Evolutionary conservation across 768 basidiomycete genomes (phyloP), one percentile per base, ranked within the genome.

Genomic region (Glaciozyma martinii): DNA sequence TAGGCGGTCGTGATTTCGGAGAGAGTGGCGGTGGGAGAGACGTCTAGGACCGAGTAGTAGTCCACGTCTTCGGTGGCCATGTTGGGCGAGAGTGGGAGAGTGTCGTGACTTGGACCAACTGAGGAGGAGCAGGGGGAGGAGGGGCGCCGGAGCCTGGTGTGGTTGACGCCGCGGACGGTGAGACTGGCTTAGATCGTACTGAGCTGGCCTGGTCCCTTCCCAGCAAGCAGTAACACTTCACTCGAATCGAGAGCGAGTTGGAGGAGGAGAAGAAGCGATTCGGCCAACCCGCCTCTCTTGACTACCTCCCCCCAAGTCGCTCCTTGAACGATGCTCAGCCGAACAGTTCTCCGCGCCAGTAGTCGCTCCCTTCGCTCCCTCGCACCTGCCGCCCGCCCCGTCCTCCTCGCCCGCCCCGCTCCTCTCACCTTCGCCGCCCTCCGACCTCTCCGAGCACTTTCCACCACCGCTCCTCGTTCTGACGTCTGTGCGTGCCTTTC

Each of bases 321-420:
- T 21, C 46, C n/a, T 19, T 43, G 10, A 9, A 47, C 8, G 10
- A 47, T 47, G 29, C 52, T 53, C 52, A 25, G 21, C 52, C n/a
- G 52, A n/a, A n/a, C 33, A 18, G 30, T 32, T 21, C n/a, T 15
- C 19, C 32, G 30, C 54, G 32, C 54, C 33, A 21, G 18, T 71
- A 89, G 89, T 85, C 64, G 89, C 93, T 75, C 79, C 16, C 4
- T 29, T 16, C 52, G 52, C 23, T 2, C n/a, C 52, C 52, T 53
- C 52, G 16, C 52, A 25, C 21, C 47, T 49, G 47, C 47, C 18
- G 25, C 52, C 29, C 52, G 52, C 52, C 16, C n/a, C 23, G 25
- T 53, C 52, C 52, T 18, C 27, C n/a, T 25, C 23, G 21, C 29
- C 27, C 23, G 23, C 47, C 47, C 23, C 47, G 21, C 47, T 19